These are phyloP conservation scores for Aspergillus flavus DNA, from an alignment of 2,329 filamentous ascomycete genomes.

Conservation along the genomic window DNA sequence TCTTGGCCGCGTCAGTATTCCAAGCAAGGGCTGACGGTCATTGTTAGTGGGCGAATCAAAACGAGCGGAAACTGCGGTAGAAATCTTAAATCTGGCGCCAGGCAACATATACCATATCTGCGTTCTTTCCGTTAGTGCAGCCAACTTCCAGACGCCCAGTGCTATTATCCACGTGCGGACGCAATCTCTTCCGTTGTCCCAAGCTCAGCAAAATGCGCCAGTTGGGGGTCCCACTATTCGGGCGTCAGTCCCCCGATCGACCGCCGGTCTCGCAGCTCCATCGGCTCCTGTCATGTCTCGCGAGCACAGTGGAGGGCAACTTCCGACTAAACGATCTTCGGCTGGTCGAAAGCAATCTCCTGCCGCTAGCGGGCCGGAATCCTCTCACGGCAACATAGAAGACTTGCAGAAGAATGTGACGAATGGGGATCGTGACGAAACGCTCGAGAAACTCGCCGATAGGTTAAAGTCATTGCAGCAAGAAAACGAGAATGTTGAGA, in stretches of 20 bases:
- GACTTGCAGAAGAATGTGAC: conserved; percentile 37
- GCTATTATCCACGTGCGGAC: conserved; percentile 82
- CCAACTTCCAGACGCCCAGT: conserved; percentile 91
- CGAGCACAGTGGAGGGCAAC: conserved; percentile 63
- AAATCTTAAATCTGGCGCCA: conserved; percentile 83
- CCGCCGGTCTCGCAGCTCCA: conserved; percentile 61
- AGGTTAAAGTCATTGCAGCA: conserved; percentile 77
- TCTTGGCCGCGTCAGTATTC: not conserved
- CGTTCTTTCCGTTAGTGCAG: conserved; percentile 85
- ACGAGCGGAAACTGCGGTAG: conserved; percentile 81
- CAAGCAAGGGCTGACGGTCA: conserved; percentile 18
- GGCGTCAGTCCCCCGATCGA: conserved; percentile 56
- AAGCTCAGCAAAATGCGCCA: conserved; percentile 37
- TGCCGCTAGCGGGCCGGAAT: conserved; percentile 55
- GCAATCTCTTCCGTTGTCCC: conserved; percentile 51
- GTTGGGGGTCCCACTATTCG: conserved; percentile 49
- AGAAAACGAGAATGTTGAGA: conserved; percentile 79
- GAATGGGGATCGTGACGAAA: conserved; percentile 62
- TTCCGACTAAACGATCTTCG: conserved; percentile 64
- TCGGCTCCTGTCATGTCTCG: conserved; percentile 63
- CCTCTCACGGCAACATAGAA: conserved; percentile 44
- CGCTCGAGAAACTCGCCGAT: conserved; percentile 76
- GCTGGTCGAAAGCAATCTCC: conserved; percentile 77
- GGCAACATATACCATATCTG: conserved; percentile 91
- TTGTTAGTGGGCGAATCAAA: conserved; percentile 77